Conservation (phyloP, 257 asterid genomes). For the Solanum pennellii region DNA sequence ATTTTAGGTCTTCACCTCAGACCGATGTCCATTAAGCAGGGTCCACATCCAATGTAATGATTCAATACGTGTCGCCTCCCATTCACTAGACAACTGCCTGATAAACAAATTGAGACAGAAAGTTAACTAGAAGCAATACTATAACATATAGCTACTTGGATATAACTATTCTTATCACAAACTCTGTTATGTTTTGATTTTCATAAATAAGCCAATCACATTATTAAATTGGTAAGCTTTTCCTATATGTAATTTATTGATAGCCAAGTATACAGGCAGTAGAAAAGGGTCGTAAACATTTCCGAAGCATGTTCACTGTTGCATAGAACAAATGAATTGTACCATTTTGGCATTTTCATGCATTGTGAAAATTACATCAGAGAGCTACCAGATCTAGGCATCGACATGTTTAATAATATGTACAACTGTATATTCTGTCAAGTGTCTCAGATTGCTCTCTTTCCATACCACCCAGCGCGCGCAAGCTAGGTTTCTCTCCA, state of each 20-base stretch:
- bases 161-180: background rate
- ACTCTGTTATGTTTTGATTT: background rate
- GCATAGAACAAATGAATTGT: background rate
- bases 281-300: background rate
- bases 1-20: constrained; percentile 39
- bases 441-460: background rate
- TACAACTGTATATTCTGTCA: background rate
- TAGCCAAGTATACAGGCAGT: background rate
- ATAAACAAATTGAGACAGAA: constrained; percentile 1
- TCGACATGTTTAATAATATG: background rate
- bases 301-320: background rate
- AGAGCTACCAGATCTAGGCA: background rate
- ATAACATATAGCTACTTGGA: background rate
- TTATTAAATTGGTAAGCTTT: background rate
- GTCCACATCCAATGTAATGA: constrained; percentile 87
- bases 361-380: background rate
- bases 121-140: background rate
- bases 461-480: background rate
- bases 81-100: constrained; percentile 90
- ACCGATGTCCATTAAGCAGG: constrained; percentile 61
- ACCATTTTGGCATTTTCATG: background rate
- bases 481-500: background rate
- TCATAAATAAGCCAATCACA: background rate
- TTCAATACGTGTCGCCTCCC: constrained; percentile 99
- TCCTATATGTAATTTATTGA: background rate